Evolutionary conservation across 164 flowering plant species (phyloP), one percentile per base, ranked within the genome.

Genomic region (Annona squamosa): DNA sequence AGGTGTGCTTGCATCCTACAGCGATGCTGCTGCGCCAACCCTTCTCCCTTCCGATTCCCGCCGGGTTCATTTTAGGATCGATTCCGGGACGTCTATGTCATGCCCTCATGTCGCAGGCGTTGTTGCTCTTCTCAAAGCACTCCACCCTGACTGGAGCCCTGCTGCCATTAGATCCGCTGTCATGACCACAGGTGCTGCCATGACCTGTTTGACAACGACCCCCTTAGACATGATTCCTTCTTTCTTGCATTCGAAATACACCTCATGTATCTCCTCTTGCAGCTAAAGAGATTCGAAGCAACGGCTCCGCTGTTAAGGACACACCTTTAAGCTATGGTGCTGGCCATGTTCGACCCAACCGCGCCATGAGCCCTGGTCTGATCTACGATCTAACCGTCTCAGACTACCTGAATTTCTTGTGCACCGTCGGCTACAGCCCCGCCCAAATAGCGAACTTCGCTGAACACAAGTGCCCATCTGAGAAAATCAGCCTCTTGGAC

Each of bases 31-130:
- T 67, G 75, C 84, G 2, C 97, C 97, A 45, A 87, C 92, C 17
- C 79, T 78, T 52, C 67, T 77, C 74, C 69, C 47, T 1, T 78
- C 59, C 52, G 95, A 92, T 71, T 75, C 70, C 5, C 86, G 93
- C 0, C 80, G 89, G 5, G 76, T 81, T 63, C 61, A 13, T 2
- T 89, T 76, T 68, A 88, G 85, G 72, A 61, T 85, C 2, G 75
- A 76, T 0, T 86, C 94, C 4, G 97, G 97, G n/a, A 92, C 97
- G 26, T 92, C 97, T 1, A 92, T 92, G 97, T 86, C 97, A 3
- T 89, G 94, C 71, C 97, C 97, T 70, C 97, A 92, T 76, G 82
- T 90, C 48, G 79, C 96, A 4, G 97, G 96, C 52, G 68, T 92
- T 16, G 90, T 63, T 12, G 96, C 92, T 64, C 91, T 92, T 26